phyloP scores from a whole-genome alignment of 2,329 filamentous ascomycete genomes.

The Keithomyces neogunnii region DNA sequence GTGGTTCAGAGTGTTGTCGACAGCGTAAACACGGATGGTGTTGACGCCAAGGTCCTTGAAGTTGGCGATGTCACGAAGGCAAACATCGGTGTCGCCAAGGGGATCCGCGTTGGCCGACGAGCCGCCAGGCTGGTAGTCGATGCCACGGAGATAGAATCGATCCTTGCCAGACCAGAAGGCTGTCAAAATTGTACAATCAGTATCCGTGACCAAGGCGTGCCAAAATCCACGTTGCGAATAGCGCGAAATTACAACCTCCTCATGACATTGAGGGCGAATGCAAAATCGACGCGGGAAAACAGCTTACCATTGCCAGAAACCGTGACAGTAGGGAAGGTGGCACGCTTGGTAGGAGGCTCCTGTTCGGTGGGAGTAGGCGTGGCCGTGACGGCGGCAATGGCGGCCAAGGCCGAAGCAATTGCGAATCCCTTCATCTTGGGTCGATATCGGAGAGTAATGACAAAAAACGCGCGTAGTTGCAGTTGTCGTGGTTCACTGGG shows the following conservation, averaged over 20 bases:
- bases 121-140: conserved; percentile 57
- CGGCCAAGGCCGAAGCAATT: conserved; percentile 40
- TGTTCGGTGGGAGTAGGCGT: conserved; percentile 41
- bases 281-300: too few relatives aligned
- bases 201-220: not conserved
- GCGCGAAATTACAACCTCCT: not conserved
- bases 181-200: conserved; percentile 15
- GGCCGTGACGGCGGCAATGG: conserved; percentile 34
- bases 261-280: too few relatives aligned
- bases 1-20: conserved; percentile 78
- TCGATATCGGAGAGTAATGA: conserved; percentile 10
- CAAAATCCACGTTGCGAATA: not conserved
- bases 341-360: conserved; percentile 41
- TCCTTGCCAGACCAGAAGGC: conserved; percentile 46
- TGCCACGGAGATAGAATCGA: conserved; percentile 52
- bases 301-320: conserved; percentile 49
- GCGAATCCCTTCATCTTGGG: conserved; percentile 40
- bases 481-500: not conserved
- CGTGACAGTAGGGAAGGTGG: conserved; percentile 39
- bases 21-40: conserved; percentile 84
- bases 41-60: conserved; percentile 86
- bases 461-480: conserved; percentile 3
- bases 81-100: conserved; percentile 60
- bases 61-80: conserved; percentile 70
- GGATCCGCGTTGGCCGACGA: conserved; percentile 56